Percentiles rank a stretch among this genome's conserved stretches.
These are phyloP conservation scores for Candida nitratophila DNA, from an alignment of 805 yeast species.

Conservation along the genomic window DNA sequence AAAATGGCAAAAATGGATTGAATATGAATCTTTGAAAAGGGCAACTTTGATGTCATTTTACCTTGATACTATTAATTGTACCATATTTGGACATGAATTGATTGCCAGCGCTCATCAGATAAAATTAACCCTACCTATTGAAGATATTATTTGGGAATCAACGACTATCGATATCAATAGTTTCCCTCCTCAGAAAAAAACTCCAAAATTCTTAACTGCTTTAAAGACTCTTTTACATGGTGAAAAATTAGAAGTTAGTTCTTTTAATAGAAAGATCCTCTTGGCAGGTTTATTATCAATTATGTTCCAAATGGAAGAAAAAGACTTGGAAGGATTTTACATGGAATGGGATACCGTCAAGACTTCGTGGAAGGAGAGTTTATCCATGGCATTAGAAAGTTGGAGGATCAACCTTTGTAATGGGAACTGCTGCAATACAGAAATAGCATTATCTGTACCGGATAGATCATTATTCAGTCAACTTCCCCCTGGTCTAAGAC, in stretches of 20 bases:
- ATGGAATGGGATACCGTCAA: conserved; percentile 29
- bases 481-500: background rate
- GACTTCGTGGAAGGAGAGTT: conserved; percentile 54
- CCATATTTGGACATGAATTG: conserved; percentile 58
- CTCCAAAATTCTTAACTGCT: conserved; percentile 15
- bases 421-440: conserved; percentile 8
- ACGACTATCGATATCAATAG: background rate
- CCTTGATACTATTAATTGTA: conserved; percentile 60
- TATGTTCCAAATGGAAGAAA: conserved; percentile 49
- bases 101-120: conserved; percentile 43
- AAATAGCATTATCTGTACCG: background rate
- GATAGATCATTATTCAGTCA: background rate
- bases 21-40: conserved; percentile 61
- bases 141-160: conserved; percentile 39
- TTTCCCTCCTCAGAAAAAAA: background rate
- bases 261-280: conserved; percentile 52
- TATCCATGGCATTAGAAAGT: conserved; percentile 56
- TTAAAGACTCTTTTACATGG: conserved; percentile 33
- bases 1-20: conserved; percentile 56
- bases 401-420: conserved; percentile 41
- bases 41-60: conserved; percentile 66
- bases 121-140: conserved; percentile 45
- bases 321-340: conserved; percentile 39
- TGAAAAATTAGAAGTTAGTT: conserved; percentile 30
- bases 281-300: conserved; percentile 53